Evolutionary conservation across 2,329 filamentous ascomycete species (phyloP).

Genomic region (Capronia americana): DNA sequence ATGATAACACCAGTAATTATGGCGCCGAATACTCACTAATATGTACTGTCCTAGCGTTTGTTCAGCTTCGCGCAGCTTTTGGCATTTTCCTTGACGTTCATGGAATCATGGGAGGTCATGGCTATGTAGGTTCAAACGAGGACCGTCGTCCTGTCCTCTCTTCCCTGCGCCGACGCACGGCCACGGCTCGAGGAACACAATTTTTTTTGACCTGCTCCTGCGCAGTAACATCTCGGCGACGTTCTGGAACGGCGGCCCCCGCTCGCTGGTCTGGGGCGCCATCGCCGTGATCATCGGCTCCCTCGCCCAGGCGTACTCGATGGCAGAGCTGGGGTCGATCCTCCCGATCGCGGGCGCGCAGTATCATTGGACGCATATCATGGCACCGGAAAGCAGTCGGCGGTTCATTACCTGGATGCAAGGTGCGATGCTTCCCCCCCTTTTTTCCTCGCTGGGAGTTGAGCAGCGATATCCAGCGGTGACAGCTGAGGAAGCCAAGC

Average conservation of each 20-base stretch:
- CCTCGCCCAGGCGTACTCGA: slow-evolving; percentile 45
- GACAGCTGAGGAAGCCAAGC: background rate
- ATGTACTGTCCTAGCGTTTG: slow-evolving; percentile 22
- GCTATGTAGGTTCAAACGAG: slow-evolving; percentile 24
- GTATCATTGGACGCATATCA: slow-evolving; percentile 51
- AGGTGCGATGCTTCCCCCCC: slow-evolving; percentile 35
- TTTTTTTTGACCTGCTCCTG: background rate
- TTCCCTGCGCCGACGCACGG: no score
- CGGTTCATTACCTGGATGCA: slow-evolving; percentile 47
- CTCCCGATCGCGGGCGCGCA: slow-evolving; percentile 51
- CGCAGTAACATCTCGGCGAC: slow-evolving; percentile 34
- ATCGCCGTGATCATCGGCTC: slow-evolving; percentile 43
- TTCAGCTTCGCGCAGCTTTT: slow-evolving; percentile 37
- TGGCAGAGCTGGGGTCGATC: slow-evolving; percentile 52
- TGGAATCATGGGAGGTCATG: slow-evolving; percentile 38
- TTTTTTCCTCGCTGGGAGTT: no score
- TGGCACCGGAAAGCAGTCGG: slow-evolving; percentile 43
- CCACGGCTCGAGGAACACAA: background rate
- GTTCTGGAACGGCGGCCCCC: slow-evolving; percentile 46
- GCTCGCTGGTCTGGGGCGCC: slow-evolving; percentile 44
- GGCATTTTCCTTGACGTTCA: slow-evolving; percentile 37
- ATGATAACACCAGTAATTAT: background rate
- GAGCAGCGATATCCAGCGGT: background rate
- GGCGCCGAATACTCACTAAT: background rate
- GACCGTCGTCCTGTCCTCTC: background rate